phyloP scores from a whole-genome alignment of 352 stramenopile genomes.

The Phytophthora kernoviae region DNA sequence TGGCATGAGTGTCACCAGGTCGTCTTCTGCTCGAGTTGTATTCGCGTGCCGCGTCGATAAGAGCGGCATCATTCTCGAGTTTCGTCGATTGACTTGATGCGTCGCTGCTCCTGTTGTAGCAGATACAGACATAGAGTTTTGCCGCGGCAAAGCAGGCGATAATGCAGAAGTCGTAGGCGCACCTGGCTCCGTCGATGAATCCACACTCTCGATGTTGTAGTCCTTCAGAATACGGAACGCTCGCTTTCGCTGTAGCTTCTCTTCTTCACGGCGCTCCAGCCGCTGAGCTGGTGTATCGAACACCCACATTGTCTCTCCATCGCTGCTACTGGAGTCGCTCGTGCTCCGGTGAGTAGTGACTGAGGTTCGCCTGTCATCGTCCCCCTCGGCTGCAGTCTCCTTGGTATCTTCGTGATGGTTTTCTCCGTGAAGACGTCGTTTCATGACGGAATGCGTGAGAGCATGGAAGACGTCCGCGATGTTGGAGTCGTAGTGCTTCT shows the following conservation, averaged over 20 bases:
- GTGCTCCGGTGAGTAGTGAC: slow-evolving; percentile 11
- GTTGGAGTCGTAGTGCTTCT: slow-evolving; percentile 70
- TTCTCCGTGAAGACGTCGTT: slow-evolving; percentile 20
- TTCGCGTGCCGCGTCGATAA: slow-evolving; percentile 22
- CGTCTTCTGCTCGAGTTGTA: slow-evolving; percentile 32
- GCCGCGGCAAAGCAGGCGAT: slow-evolving; percentile 4
- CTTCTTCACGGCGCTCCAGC: slow-evolving; percentile 49
- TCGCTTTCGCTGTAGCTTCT: slow-evolving; percentile 49
- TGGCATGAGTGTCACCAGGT: slow-evolving; percentile 38
- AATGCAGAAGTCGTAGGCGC: not conserved
- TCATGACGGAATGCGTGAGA: slow-evolving; percentile 46
- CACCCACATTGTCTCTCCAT: slow-evolving; percentile 53
- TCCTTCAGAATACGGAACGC: slow-evolving; percentile 57
- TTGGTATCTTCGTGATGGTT: slow-evolving; percentile 1
- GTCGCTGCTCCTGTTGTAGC: not conserved
- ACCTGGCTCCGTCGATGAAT: slow-evolving; percentile 3
- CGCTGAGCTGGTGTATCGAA: slow-evolving; percentile 55
- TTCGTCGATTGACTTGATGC: slow-evolving; percentile 9
- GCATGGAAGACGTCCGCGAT: slow-evolving; percentile 63
- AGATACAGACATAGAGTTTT: slow-evolving; percentile 1
- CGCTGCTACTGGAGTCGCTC: slow-evolving; percentile 30
- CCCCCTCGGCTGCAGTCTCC: slow-evolving; percentile 7
- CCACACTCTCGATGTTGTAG: slow-evolving; percentile 48
- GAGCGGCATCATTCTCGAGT: slow-evolving; percentile 37
- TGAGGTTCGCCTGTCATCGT: slow-evolving; percentile 6